Evolutionary conservation across 2,329 filamentous ascomycete species (phyloP).

Genomic region (Hypoxylon sp.): DNA sequence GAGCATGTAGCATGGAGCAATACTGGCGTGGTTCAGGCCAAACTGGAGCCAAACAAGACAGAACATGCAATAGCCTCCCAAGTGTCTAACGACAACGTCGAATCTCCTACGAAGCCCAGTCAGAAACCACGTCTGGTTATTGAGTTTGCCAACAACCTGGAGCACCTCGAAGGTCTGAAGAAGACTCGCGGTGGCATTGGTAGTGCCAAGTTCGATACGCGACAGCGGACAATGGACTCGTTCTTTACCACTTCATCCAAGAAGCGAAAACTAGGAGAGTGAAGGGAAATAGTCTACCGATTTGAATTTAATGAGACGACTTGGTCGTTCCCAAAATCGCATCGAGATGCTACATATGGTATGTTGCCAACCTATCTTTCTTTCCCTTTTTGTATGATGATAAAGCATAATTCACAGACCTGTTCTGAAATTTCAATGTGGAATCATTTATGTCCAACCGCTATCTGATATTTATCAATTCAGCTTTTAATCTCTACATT

Average conservation of each 20-base stretch:
- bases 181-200: slow-evolving; percentile 87
- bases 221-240: slow-evolving; percentile 78
- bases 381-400: slow-evolving; percentile 76
- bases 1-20: slow-evolving; percentile 62
- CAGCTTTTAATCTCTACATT: slow-evolving; percentile 10
- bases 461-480: slow-evolving; percentile 71
- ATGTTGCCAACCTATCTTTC: slow-evolving; percentile 46
- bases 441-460: slow-evolving; percentile 82
- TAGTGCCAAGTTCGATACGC: slow-evolving; percentile 78
- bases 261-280: slow-evolving; percentile 59
- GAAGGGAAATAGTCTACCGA: slow-evolving; percentile 20
- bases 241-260: slow-evolving; percentile 72
- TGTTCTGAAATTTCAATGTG: slow-evolving; percentile 81
- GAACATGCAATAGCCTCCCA: neutral
- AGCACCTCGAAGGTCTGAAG: slow-evolving; percentile 79
- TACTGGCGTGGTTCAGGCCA: slow-evolving; percentile 54
- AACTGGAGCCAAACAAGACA: slow-evolving; percentile 23
- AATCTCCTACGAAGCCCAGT: neutral
- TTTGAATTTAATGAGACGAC: neutral
- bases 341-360: slow-evolving; percentile 50
- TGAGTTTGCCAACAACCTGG: slow-evolving; percentile 73
- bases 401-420: slow-evolving; percentile 80
- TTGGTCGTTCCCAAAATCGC: neutral
- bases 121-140: slow-evolving; percentile 57
- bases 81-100: neutral